Evolutionary conservation across 106 monocot species (phyloP).

Genomic region (Vanilla planifolia): DNA sequence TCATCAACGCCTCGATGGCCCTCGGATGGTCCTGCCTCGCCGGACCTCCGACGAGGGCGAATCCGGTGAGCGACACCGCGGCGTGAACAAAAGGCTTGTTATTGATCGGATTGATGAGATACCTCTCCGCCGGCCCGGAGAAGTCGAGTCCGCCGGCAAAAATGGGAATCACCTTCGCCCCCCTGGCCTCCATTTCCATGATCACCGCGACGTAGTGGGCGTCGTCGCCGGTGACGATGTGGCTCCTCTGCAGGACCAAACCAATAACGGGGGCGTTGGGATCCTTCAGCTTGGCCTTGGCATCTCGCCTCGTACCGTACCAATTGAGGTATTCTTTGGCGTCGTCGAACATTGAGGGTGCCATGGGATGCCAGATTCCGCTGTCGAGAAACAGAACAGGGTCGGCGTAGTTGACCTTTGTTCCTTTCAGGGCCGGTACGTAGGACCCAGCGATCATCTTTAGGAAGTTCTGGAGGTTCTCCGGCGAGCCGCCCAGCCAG

Average conservation of each 20-base stretch:
- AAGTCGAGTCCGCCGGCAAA: conserved; percentile 67
- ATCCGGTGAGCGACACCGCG: conserved; percentile 59
- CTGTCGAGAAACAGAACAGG: conserved; percentile 58
- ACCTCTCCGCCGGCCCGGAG: conserved; percentile 50
- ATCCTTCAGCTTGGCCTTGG: conserved; percentile 31
- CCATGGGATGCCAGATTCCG: conserved; percentile 70
- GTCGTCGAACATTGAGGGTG: conserved; percentile 62
- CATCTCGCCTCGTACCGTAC: conserved; percentile 55
- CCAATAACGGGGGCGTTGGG: conserved; percentile 44
- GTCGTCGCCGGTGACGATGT: conserved; percentile 77
- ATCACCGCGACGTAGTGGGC: conserved; percentile 69
- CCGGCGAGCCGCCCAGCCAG: conserved; percentile 73
- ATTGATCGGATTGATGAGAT: conserved; percentile 43
- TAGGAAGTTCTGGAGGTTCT: conserved; percentile 61
- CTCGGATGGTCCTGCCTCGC: conserved; percentile 69
- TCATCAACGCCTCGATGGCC: conserved; percentile 61
- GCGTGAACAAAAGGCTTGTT: conserved; percentile 51
- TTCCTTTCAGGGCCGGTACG: conserved; percentile 41
- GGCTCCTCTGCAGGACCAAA: conserved; percentile 62
- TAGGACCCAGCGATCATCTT: conserved; percentile 69
- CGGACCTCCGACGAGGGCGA: conserved; percentile 69
- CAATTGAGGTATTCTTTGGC: conserved; percentile 74
- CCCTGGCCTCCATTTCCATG: conserved; percentile 66
- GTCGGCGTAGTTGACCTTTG: conserved; percentile 37
- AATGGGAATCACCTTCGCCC: conserved; percentile 64